Evolutionary conservation across 768 basidiomycete genomes (phyloP).

Genomic region (Saitozyma sp.): DNA sequence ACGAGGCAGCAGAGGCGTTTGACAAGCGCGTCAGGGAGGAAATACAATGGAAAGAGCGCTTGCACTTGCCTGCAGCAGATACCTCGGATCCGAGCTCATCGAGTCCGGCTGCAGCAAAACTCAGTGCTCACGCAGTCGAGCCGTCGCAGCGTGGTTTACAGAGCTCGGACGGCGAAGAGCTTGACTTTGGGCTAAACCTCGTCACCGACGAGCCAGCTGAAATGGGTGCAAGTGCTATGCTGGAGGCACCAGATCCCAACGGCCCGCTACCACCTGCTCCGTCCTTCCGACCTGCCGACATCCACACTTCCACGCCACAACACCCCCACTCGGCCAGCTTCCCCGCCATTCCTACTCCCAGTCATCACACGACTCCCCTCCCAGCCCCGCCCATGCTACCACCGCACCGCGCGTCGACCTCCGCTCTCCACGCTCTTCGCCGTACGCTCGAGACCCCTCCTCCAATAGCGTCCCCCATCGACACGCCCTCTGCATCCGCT

Average conservation of each 20-base stretch:
- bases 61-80: background rate
- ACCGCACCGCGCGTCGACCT: no score
- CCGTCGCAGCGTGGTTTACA: background rate
- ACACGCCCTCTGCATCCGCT: slow-evolving; percentile 23
- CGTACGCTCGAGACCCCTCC: no score
- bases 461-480: slow-evolving; percentile 25
- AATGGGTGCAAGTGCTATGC: background rate
- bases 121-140: background rate
- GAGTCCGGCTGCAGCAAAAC: background rate
- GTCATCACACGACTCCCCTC: no score
- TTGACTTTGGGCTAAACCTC: background rate
- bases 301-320: background rate
- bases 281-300: background rate
- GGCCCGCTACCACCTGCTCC: background rate
- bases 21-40: background rate
- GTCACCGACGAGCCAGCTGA: background rate
- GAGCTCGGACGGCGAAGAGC: background rate
- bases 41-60: background rate
- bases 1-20: background rate
- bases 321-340: background rate
- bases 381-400: no score
- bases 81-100: background rate
- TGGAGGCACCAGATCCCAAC: background rate
- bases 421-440: no score
- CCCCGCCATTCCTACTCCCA: no score